phyloP scores from a whole-genome alignment of 1,139 yeast species.

The Saccharomyces hybrid region DNA sequence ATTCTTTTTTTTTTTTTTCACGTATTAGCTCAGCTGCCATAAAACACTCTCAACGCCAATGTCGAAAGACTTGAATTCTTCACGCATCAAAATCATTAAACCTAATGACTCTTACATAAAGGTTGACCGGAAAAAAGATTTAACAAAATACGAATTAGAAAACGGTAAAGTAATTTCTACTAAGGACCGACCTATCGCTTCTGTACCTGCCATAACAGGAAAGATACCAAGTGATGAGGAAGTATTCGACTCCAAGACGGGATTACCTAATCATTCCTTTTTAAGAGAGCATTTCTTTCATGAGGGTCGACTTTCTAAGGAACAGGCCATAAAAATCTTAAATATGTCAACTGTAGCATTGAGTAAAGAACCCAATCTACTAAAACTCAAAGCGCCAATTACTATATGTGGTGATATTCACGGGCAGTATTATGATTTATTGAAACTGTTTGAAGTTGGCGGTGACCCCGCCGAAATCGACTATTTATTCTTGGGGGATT shows the following conservation, averaged over 20 bases:
- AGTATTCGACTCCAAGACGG: conserved; percentile 47
- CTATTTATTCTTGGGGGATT: conserved; percentile 87
- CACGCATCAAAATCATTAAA: background rate
- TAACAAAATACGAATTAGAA: conserved; percentile 39
- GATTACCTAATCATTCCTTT: conserved; percentile 63
- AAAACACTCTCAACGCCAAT: background rate
- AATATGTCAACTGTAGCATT: conserved; percentile 55
- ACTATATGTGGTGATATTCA: conserved; percentile 94
- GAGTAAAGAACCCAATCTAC: conserved; percentile 62
- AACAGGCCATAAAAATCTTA: conserved; percentile 63
- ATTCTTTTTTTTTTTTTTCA: background rate
- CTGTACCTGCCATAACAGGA: conserved; percentile 63
- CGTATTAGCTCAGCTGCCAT: background rate
- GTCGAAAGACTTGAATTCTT: background rate
- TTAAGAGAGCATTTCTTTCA: conserved; percentile 61
- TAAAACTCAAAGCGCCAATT: conserved; percentile 80
- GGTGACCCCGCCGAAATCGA: conserved; percentile 71
- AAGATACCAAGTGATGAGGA: conserved; percentile 56
- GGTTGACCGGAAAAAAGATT: conserved; percentile 34
- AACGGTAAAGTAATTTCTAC: conserved; percentile 62
- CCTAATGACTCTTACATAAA: background rate
- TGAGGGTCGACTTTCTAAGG: conserved; percentile 70
- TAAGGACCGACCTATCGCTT: conserved; percentile 52
- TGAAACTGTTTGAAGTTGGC: conserved; percentile 87
- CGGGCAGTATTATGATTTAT: conserved; percentile 84